Evolutionary conservation across 2,329 filamentous ascomycete species (phyloP), one percentile per base, ranked within the genome.

Genomic region (Emergomyces africanus): DNA sequence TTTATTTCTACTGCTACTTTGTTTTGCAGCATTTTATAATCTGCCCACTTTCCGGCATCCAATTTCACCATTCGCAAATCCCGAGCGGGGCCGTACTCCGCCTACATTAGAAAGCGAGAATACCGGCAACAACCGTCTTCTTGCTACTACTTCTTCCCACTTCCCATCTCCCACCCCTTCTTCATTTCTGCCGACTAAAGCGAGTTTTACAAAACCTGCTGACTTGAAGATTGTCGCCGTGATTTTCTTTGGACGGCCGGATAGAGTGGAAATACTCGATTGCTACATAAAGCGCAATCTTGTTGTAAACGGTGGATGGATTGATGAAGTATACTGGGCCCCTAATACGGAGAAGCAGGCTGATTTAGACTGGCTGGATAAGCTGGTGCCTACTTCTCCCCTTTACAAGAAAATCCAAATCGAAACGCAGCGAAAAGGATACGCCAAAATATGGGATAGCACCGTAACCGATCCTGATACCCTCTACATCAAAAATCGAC

Each of bases 401-500:
- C 64, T 63, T n/a, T 76, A 76, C 62, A 56, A 33, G 20, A 44
- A n/a, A 30, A 30, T 56, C 61, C 3, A 61, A 65, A 10, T 64
- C 59, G 23, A 60, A 53, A 14, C 42, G 57, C 3, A 59, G 53
- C 5, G 3, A 30, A 42, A 57, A 57, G 10, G 62, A 59, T 42
- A 56, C 23, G 18, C 23, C 23, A 61, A 59, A 37, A 60, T 63
- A 41, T 64, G 60, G 64, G 61, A 64, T 23, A 54, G 18, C 23
- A 14, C 37, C 23, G 8, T 64, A 56, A 33, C 61, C 25, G 59
- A 64, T 18, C 62, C 68, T 42, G 62, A 67, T 35, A 65, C 67
- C 18, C 68, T 76, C 61, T 75, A 74, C 56, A 68, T 76, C 56
- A 75, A 73, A n/a, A 62, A 75, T 77, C 46, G 75, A 77, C 59